phyloP scores from a whole-genome alignment of 345 rosid genomes.

The Arabis alpina region DNA sequence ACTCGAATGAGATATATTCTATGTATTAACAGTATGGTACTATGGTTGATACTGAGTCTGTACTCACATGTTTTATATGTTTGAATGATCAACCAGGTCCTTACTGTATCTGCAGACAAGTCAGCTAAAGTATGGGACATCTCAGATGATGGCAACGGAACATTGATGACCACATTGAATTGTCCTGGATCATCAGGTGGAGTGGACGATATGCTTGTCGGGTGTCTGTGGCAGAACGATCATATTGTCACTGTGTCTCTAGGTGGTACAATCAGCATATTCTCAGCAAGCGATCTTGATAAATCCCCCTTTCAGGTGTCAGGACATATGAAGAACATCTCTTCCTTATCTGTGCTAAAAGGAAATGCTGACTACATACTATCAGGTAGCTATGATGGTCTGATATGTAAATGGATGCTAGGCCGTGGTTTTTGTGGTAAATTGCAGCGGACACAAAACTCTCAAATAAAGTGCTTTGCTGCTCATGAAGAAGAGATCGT shows the following conservation, averaged over 20 bases:
- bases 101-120: slow-evolving; percentile 97
- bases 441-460: slow-evolving; percentile 70
- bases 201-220: slow-evolving; percentile 92
- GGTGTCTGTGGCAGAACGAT: slow-evolving; percentile 93
- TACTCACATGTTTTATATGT: slow-evolving; percentile 11
- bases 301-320: slow-evolving; percentile 71
- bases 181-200: slow-evolving; percentile 76
- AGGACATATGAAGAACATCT: slow-evolving; percentile 86
- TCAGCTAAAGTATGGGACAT: slow-evolving; percentile 96
- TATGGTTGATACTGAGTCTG: not conserved
- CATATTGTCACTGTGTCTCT: slow-evolving; percentile 90
- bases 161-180: slow-evolving; percentile 65
- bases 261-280: slow-evolving; percentile 81
- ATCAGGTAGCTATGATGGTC: slow-evolving; percentile 90
- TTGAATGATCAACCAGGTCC: slow-evolving; percentile 54
- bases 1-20: not conserved
- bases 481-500: slow-evolving; percentile 82
- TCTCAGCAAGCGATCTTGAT: slow-evolving; percentile 76
- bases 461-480: slow-evolving; percentile 86
- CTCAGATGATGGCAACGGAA: slow-evolving; percentile 70
- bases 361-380: slow-evolving; percentile 62
- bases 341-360: slow-evolving; percentile 73
- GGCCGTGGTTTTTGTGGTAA: slow-evolving; percentile 85
- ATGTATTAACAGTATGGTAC: too few species aligned
- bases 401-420: slow-evolving; percentile 86